Conservation (phyloP, 108 stramenopile genomes). For the Hondaea fermentalgiana region DNA sequence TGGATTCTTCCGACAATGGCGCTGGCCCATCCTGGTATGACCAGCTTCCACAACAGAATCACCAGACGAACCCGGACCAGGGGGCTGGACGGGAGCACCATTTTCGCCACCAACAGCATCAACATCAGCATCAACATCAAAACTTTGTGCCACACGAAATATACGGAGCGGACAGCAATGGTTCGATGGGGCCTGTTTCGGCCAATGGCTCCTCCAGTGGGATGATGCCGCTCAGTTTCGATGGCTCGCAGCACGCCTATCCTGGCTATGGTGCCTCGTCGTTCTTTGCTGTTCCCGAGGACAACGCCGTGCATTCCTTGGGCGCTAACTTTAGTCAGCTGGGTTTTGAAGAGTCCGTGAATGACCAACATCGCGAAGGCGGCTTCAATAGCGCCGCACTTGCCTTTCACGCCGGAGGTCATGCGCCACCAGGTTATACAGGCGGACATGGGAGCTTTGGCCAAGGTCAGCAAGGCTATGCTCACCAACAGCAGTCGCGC, state of each 20-base stretch:
- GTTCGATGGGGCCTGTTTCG: neutral
- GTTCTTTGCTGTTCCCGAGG: neutral
- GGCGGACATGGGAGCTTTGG: neutral
- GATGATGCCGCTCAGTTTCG: neutral
- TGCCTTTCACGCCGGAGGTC: neutral
- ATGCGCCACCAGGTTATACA: neutral
- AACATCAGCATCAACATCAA: neutral
- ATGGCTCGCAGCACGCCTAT: neutral
- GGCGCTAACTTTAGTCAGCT: neutral
- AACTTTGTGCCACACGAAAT: neutral
- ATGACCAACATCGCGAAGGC: too few species aligned
- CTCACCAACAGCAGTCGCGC: neutral
- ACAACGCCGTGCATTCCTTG: neutral
- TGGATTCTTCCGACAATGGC: neutral
- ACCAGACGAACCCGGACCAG: neutral
- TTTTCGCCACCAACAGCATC: neutral
- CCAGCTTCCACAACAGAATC: neutral
- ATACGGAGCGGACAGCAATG: neutral
- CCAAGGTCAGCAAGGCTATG: too few species aligned
- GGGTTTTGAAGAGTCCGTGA: neutral
- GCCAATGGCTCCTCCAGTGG: neutral
- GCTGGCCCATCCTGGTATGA: neutral
- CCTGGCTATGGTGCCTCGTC: neutral
- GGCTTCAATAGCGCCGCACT: too few species aligned
- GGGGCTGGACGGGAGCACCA: neutral